phyloP scores from a whole-genome alignment of 345 rosid species.

The Bruguiera gymnorhiza region DNA sequence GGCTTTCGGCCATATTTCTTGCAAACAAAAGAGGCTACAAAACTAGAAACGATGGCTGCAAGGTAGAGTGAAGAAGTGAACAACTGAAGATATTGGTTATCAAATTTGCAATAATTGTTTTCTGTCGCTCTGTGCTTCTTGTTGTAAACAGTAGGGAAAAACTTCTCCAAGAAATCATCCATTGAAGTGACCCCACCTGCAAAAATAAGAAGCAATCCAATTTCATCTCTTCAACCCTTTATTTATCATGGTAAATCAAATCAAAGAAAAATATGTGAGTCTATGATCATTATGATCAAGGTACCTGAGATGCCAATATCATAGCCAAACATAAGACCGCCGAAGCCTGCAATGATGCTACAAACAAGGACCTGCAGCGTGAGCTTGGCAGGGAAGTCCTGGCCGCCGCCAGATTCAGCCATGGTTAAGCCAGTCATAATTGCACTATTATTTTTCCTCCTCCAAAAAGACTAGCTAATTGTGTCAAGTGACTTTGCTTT shows the following conservation, averaged over 20 bases:
- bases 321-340: slow-evolving; percentile 64
- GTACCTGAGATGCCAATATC: slow-evolving; percentile 59
- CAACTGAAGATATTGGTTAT: slow-evolving; percentile 54
- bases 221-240: neutral
- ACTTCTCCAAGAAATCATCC: slow-evolving; percentile 62
- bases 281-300: neutral
- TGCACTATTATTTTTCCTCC: neutral
- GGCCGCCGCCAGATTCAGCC: slow-evolving; percentile 24
- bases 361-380: slow-evolving; percentile 42
- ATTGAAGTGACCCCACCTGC: slow-evolving; percentile 77
- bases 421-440: slow-evolving; percentile 27
- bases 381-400: slow-evolving; percentile 35
- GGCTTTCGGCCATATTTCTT: slow-evolving; percentile 51
- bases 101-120: slow-evolving; percentile 73
- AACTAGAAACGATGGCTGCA: slow-evolving; percentile 55
- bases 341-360: slow-evolving; percentile 47
- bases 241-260: neutral
- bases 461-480: no score
- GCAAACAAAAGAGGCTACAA: slow-evolving; percentile 40
- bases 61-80: slow-evolving; percentile 81
- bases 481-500: no score
- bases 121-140: slow-evolving; percentile 59
- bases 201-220: neutral
- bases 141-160: slow-evolving; percentile 58
- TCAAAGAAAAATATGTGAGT: neutral